phyloP scores from a whole-genome alignment of 768 basidiomycete genomes.

The Cubamyces sp. region DNA sequence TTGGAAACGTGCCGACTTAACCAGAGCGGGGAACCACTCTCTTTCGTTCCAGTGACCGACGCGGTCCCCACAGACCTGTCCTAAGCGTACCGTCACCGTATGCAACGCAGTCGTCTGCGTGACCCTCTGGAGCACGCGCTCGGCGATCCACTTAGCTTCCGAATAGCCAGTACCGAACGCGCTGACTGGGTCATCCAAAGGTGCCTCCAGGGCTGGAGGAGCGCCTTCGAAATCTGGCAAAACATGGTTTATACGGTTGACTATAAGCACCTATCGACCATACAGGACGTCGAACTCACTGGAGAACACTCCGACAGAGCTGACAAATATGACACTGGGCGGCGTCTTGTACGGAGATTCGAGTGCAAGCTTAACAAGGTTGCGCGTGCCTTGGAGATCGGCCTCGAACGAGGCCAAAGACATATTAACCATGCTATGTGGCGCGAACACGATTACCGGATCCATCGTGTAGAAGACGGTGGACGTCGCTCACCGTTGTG shows the following conservation, averaged over 20 bases:
- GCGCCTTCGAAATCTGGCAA: constrained; percentile 1
- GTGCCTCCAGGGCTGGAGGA: constrained; percentile 1
- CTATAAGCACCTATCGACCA: background rate
- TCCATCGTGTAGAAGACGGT: too few species aligned
- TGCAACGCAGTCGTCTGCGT: constrained; percentile 40
- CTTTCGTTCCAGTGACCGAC: constrained; percentile 48
- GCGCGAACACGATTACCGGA: too few species aligned
- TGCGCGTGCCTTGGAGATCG: constrained; percentile 33
- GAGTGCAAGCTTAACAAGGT: constrained; percentile 18
- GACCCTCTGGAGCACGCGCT: constrained; percentile 43
- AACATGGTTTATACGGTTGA: too few species aligned
- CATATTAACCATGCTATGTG: constrained; percentile 44
- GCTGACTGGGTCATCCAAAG: constrained; percentile 33
- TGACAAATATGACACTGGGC: constrained; percentile 31
- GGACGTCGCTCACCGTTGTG: background rate
- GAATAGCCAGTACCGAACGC: constrained; percentile 48
- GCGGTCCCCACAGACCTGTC: constrained; percentile 48
- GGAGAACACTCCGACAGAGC: constrained; percentile 10
- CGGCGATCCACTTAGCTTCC: constrained; percentile 48
- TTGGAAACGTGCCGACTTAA: constrained; percentile 32
- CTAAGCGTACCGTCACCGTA: constrained; percentile 45
- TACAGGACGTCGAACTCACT: constrained; percentile 2
- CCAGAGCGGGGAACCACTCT: constrained; percentile 52
- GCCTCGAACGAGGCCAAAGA: constrained; percentile 42
- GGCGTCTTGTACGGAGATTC: background rate